Conservation (phyloP, 805 yeast genomes). For the Kodamaea hsintzibuensis region DNA sequence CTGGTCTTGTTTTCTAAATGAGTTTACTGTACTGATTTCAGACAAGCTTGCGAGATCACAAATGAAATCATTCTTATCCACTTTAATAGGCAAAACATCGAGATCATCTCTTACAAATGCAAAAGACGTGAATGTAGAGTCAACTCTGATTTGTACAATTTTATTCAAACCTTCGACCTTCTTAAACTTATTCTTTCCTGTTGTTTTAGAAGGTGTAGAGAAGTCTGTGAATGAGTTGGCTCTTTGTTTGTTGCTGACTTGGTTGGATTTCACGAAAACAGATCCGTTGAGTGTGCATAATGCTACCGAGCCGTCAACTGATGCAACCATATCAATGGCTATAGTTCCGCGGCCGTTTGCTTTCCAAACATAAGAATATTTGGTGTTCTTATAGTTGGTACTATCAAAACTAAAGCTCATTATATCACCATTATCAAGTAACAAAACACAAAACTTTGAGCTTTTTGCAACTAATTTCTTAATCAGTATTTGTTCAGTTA, state of each 20-base stretch:
- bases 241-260: constrained; percentile 20
- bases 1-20: constrained; percentile 42
- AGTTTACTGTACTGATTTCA: constrained; percentile 38
- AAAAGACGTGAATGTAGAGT: constrained; percentile 63
- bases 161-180: constrained; percentile 56
- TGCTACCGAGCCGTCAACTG: constrained; percentile 67
- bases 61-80: constrained; percentile 47
- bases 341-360: constrained; percentile 58
- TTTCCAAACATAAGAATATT: constrained; percentile 57
- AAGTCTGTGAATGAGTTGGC: constrained; percentile 35
- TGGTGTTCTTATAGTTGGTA: constrained; percentile 36
- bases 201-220: constrained; percentile 29
- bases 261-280: constrained; percentile 48
- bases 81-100: constrained; percentile 55
- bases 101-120: constrained; percentile 66
- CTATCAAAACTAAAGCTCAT: constrained; percentile 35
- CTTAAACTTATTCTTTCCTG: constrained; percentile 47
- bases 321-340: constrained; percentile 67
- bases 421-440: constrained; percentile 63
- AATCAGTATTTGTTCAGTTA: constrained; percentile 43
- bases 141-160: constrained; percentile 65
- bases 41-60: constrained; percentile 57
- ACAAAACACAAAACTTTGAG: constrained; percentile 45
- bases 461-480: constrained; percentile 37
- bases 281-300: constrained; percentile 71